Percentiles rank a stretch among this genome's conserved stretches.
phyloP scores from a whole-genome alignment of 495 filamentous ascomycete species.

The Paragyromitra xinjiangensis region DNA sequence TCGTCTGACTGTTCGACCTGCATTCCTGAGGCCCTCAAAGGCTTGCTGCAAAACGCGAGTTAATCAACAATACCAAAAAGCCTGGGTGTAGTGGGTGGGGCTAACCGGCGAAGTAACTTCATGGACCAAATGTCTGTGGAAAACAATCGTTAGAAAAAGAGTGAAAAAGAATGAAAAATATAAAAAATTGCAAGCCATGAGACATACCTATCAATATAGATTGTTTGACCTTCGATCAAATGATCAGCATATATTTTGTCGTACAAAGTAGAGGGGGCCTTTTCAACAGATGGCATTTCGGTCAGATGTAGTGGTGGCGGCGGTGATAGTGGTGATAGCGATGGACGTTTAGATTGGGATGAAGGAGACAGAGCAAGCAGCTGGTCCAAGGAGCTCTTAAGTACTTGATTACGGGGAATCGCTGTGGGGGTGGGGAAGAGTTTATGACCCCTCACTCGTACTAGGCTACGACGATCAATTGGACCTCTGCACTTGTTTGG shows the following conservation, averaged over 20 bases:
- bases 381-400: constrained; percentile 20
- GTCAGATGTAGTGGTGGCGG: constrained; percentile 43
- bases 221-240: constrained; percentile 91
- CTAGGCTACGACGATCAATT: background rate
- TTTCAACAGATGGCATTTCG: constrained; percentile 82
- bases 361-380: background rate
- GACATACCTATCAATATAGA: constrained; percentile 80
- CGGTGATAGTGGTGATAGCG: background rate
- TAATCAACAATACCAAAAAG: constrained; percentile 26
- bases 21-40: constrained; percentile 92
- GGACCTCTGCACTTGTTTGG: background rate
- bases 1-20: constrained; percentile 83
- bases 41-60: constrained; percentile 73
- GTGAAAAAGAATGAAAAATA: background rate
- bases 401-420: constrained; percentile 38
- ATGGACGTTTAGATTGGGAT: background rate
- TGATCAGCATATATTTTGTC: constrained; percentile 96
- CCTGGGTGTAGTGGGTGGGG: constrained; percentile 3
- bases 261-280: constrained; percentile 86
- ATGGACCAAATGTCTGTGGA: constrained; percentile 91
- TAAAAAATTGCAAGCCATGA: constrained; percentile 12
- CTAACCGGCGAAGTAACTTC: constrained; percentile 94
- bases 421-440: constrained; percentile 38
- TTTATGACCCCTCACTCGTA: constrained; percentile 26
- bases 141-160: constrained; percentile 39